Conservation (phyloP, 176 grass and related monocot genomes). For the Chloris gayana region DNA sequence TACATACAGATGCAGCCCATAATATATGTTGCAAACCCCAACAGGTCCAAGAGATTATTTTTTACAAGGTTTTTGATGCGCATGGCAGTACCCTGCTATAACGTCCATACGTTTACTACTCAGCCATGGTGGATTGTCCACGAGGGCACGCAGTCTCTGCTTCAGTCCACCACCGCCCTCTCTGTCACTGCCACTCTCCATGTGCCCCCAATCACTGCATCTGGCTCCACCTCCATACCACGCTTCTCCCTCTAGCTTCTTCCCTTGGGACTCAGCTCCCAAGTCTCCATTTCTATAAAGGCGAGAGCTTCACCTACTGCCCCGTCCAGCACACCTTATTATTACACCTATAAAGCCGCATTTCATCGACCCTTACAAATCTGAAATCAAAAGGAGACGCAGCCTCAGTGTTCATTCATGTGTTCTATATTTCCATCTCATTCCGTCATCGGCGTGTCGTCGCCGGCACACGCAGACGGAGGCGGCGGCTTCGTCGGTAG, state of each 20-base stretch:
- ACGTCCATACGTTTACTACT: neutral
- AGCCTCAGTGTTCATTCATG: neutral
- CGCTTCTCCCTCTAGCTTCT: neutral
- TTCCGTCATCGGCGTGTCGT: slow-evolving; percentile 7
- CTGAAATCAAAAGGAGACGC: neutral
- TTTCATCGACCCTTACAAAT: neutral
- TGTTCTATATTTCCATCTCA: slow-evolving; percentile 32
- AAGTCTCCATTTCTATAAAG: slow-evolving; percentile 34
- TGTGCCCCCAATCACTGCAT: slow-evolving; percentile 55
- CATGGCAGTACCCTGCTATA: neutral
- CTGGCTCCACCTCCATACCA: slow-evolving; percentile 13
- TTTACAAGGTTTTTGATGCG: neutral
- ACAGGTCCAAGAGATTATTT: neutral
- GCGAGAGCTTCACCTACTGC: neutral
- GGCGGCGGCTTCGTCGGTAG: slow-evolving; percentile 10
- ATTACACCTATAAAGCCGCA: neutral
- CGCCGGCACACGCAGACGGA: neutral
- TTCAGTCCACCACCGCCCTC: slow-evolving; percentile 30
- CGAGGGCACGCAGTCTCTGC: neutral
- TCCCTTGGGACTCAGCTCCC: slow-evolving; percentile 22
- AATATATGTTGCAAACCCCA: neutral
- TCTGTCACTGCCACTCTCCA: slow-evolving; percentile 51
- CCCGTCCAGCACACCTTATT: slow-evolving; percentile 9
- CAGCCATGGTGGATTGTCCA: neutral
- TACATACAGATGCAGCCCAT: neutral